Evolutionary conservation across 176 grass and related monocot genomes (phyloP).

Genomic region (Echinochloa phyllopogon): DNA sequence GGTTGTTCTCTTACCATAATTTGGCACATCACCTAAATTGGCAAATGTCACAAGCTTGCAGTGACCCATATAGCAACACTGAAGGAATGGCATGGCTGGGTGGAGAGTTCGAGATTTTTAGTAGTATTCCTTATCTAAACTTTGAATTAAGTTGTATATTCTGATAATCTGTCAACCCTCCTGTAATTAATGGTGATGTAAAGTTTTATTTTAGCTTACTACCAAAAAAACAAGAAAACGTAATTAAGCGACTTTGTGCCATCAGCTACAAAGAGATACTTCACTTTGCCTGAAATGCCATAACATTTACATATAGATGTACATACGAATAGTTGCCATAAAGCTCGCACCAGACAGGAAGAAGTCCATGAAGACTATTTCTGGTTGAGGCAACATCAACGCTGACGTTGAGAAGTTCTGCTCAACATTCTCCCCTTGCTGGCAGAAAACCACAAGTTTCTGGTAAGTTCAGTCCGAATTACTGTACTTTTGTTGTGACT

Average conservation of each 20-base stretch:
- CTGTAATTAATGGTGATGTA: background rate
- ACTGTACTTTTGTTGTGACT: background rate
- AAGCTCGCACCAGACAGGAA: slow-evolving; percentile 86
- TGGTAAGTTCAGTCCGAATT: slow-evolving; percentile 46
- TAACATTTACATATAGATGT: background rate
- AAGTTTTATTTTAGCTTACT: background rate
- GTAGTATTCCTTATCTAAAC: slow-evolving; percentile 50
- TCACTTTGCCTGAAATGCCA: background rate
- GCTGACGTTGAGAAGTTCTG: slow-evolving; percentile 77
- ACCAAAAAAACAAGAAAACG: background rate
- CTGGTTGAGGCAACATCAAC: slow-evolving; percentile 66
- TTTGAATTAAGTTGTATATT: background rate
- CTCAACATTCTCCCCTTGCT: slow-evolving; percentile 60
- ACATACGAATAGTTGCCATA: slow-evolving; percentile 53
- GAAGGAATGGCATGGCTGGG: slow-evolving; percentile 82
- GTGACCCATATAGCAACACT: slow-evolving; percentile 69
- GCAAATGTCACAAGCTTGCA: slow-evolving; percentile 70
- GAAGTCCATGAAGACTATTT: slow-evolving; percentile 84
- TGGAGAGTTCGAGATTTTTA: slow-evolving; percentile 75
- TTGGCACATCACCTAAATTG: slow-evolving; percentile 67
- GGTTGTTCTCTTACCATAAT: slow-evolving; percentile 66
- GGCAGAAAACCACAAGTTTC: slow-evolving; percentile 77
- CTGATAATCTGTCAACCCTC: background rate
- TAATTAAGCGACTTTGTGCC: background rate
- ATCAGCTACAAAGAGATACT: background rate